Percentiles rank a stretch among this genome's conserved stretches.
These are phyloP conservation scores for Vicia villosa DNA, from an alignment of 306 rosid genomes.

Conservation along the genomic window DNA sequence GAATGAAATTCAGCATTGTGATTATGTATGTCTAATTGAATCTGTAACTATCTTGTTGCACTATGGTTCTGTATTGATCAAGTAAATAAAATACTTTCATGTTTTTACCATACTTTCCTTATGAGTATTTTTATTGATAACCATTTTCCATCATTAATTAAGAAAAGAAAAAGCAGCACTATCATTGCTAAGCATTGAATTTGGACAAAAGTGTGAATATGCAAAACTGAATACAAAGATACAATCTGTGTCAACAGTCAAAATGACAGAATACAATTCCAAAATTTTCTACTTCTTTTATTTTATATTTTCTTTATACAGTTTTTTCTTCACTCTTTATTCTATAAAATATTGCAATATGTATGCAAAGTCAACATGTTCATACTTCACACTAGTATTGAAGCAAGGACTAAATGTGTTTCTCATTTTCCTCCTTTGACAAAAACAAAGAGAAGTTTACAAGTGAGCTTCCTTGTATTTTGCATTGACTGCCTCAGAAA, in stretches of 20 bases:
- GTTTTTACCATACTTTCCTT: not conserved
- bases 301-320: not conserved
- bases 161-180: not conserved
- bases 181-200: slow-evolving; percentile 3
- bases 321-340: not conserved
- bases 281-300: not conserved
- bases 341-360: not conserved
- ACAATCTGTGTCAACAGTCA: slow-evolving; percentile 25
- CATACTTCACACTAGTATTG: not conserved
- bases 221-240: not conserved
- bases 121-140: not conserved
- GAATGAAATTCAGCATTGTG: slow-evolving; percentile 1
- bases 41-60: slow-evolving; percentile 2
- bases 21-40: not conserved
- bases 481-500: not conserved
- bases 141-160: not conserved
- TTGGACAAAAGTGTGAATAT: not conserved
- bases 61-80: not conserved
- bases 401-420: not conserved
- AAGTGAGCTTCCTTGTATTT: not conserved
- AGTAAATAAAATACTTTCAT: slow-evolving; percentile 4
- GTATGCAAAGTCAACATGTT: not conserved
- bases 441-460: not conserved
- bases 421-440: not conserved
- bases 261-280: not conserved